Percentiles rank a stretch among this genome's conserved stretches.
Conservation (phyloP, 2,329 filamentous ascomycete species). For the Fonsecaea nubica region DNA sequence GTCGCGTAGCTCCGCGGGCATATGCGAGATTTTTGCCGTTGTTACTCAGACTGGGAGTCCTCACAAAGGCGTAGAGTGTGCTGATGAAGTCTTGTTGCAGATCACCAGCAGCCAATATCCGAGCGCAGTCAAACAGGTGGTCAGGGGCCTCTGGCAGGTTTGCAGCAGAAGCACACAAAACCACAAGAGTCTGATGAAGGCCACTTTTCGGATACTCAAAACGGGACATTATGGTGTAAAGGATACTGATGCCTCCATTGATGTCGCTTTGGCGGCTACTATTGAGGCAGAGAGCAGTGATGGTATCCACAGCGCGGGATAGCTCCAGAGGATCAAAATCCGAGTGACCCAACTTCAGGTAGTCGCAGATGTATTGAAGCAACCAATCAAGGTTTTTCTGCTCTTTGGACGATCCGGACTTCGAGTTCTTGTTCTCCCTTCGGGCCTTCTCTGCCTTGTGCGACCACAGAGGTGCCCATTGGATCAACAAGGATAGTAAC, state of each 20-base stretch:
- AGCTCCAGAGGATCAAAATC: conserved; percentile 29
- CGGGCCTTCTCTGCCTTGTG: conserved; percentile 28
- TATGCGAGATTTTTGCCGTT: conserved; percentile 30
- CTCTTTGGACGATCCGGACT: conserved; percentile 27
- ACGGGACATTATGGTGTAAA: conserved; percentile 30
- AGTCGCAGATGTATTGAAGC: conserved; percentile 35
- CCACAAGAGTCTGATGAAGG: conserved; percentile 33
- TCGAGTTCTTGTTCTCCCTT: conserved; percentile 33
- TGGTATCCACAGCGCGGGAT: conserved; percentile 23
- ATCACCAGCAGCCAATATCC: conserved; percentile 28
- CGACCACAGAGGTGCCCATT: conserved; percentile 34
- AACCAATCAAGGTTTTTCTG: conserved; percentile 36
- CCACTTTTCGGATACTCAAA: conserved; percentile 33
- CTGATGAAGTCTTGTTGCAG: conserved; percentile 26
- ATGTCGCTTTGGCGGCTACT: conserved; percentile 34
- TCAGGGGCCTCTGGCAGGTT: conserved; percentile 30
- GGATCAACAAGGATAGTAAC: conserved; percentile 31
- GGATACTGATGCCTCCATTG: conserved; percentile 33
- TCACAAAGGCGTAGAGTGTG: conserved; percentile 33
- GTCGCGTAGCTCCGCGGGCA: conserved; percentile 34
- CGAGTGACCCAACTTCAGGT: conserved; percentile 32
- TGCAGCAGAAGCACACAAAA: conserved; percentile 36
- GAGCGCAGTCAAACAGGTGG: conserved; percentile 32
- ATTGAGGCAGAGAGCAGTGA: conserved; percentile 34
- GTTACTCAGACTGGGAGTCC: conserved; percentile 26